These are phyloP conservation scores for Protoeuglena noctilucae DNA, from an alignment of 139 green algal genomes.

Conservation along the genomic window DNA sequence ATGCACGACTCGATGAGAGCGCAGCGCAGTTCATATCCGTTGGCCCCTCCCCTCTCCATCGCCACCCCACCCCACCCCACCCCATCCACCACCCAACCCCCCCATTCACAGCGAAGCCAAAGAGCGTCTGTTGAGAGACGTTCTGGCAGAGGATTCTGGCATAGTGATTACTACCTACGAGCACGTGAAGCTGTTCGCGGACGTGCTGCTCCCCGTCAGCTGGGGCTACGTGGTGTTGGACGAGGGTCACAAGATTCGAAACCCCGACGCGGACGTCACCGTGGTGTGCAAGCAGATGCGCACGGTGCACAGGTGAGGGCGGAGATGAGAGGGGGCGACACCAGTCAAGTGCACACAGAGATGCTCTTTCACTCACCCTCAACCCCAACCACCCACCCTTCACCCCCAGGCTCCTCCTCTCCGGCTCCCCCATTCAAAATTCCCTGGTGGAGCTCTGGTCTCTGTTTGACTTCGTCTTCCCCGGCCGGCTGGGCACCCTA, in stretches of 20 bases:
- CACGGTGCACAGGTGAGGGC: conserved; percentile 13
- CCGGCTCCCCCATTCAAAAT: conserved; percentile 91
- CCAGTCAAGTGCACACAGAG: too few relatives aligned
- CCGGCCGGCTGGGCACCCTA: conserved; percentile 86
- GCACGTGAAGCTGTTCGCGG: conserved; percentile 51
- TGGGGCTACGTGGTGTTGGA: conserved; percentile 90
- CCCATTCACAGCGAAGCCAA: too few relatives aligned
- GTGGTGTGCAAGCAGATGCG: conserved; percentile 55
- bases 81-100: too few relatives aligned
- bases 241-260: conserved; percentile 91
- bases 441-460: conserved; percentile 84
- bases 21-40: too few relatives aligned
- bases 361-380: too few relatives aligned
- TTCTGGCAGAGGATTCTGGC: conserved; percentile 12
- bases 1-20: conserved; percentile 54
- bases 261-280: conserved; percentile 86
- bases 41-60: too few relatives aligned
- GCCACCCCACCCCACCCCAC: too few relatives aligned
- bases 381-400: too few relatives aligned
- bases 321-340: too few relatives aligned
- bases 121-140: neutral
- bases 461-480: conserved; percentile 98
- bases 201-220: conserved; percentile 47
- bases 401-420: conserved; percentile 89
- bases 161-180: conserved; percentile 88